phyloP scores from a whole-genome alignment of 73 alveolate genomes.

The Breviolum minutum region DNA sequence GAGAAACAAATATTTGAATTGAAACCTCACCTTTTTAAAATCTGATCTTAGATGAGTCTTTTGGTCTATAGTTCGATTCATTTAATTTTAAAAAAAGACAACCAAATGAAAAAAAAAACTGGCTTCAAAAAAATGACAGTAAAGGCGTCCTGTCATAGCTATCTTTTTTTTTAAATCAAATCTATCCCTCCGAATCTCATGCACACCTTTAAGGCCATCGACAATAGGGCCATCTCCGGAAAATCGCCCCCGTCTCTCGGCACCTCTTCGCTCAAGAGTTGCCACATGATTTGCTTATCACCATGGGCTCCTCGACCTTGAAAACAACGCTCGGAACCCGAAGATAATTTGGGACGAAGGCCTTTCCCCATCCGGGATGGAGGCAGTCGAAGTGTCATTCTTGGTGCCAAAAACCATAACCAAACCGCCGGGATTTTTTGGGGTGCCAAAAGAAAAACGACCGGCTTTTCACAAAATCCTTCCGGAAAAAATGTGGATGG shows the following conservation, averaged over 20 bases:
- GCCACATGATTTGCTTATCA: constrained; percentile 84
- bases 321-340: no score
- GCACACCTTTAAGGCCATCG: background rate
- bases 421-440: no score
- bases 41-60: background rate
- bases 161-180: background rate
- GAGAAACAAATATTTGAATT: background rate
- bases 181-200: background rate
- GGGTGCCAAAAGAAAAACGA: no score
- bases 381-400: no score
- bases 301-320: constrained; percentile 77
- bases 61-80: no score
- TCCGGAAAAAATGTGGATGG: no score
- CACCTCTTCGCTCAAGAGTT: constrained; percentile 70
- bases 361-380: no score
- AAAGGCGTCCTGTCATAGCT: background rate
- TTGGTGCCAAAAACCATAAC: no score
- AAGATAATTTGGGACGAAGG: no score
- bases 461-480: no score
- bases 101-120: background rate
- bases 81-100: background rate
- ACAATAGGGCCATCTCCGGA: background rate
- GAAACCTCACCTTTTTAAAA: background rate
- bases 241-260: background rate
- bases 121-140: no score